Conservation (phyloP, 805 yeast species). For the Pichia rugopelliculosa region DNA sequence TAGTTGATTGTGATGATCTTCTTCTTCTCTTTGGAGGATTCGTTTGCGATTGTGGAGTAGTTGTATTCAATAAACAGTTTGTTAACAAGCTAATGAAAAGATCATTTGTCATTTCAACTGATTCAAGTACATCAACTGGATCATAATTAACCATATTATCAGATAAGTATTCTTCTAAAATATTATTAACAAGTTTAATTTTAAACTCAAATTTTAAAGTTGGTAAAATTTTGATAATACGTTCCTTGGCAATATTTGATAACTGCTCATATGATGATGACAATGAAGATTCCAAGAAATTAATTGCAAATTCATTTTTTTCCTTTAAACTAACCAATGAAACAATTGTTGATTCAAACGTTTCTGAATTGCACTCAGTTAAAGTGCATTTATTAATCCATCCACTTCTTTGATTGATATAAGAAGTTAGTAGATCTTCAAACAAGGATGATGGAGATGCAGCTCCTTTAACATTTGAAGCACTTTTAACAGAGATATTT, state of each 20-base stretch:
- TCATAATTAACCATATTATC: conserved; percentile 41
- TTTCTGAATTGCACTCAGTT: conserved; percentile 43
- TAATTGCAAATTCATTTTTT: conserved; percentile 46
- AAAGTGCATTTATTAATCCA: conserved; percentile 39
- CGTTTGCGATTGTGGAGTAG: conserved; percentile 18
- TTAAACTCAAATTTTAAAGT: conserved; percentile 52
- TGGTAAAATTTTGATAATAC: conserved; percentile 49
- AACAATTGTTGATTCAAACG: conserved; percentile 52
- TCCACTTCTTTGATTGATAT: conserved; percentile 37
- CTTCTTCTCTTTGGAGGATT: conserved; percentile 74
- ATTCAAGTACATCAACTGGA: conserved; percentile 45
- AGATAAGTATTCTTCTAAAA: conserved; percentile 43
- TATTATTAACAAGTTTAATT: conserved; percentile 46
- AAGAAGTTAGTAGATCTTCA: conserved; percentile 37
- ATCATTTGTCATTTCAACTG: conserved; percentile 46
- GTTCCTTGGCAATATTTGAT: conserved; percentile 41
- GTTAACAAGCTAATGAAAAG: conserved; percentile 53
- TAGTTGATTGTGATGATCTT: conserved; percentile 67
- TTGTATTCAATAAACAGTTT: conserved; percentile 31
- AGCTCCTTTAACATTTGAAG: conserved; percentile 34
- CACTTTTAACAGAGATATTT: conserved; percentile 35
- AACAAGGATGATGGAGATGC: conserved; percentile 41
- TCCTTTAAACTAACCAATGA: conserved; percentile 58
- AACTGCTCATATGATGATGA: conserved; percentile 36
- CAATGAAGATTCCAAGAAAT: conserved; percentile 52